Evolutionary conservation across 257 asterid genomes (phyloP), one percentile per base, ranked within the genome.

Genomic region (Solanum microdontum): DNA sequence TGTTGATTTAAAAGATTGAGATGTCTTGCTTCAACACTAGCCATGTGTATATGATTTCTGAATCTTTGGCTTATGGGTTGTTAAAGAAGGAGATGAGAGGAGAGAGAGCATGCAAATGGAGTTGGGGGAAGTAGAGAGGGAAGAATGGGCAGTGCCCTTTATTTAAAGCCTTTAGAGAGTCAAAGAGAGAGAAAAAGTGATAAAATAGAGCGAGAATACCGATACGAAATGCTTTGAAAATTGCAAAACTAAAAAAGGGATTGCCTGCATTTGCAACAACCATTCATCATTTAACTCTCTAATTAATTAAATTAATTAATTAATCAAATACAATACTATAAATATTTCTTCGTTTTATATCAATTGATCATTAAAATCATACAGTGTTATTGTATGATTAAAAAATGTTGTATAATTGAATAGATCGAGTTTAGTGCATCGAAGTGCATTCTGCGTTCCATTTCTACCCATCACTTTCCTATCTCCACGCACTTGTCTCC

Each of bases 1-100:
- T 45, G 84, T 45, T 45, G 83, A 9, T 92, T 88, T 7, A 92
- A 88, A 55, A 86, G 92, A 88, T 91, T 90, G 85, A 86, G 91
- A 90, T 92, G 93, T 87, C 90, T 92, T 36, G 98, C 96, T 89
- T 95, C 98, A 88, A 94, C 94, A 55, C 66, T 55, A 2, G 95
- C 94, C 98, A 95, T 39, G 13, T 75, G 14, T 28, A 3, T 69
- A 69, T 39, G 36, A 39, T 39, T 12, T 77, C 33, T 76, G 23
- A 43, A 75, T 86, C 84, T 74, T 45, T 21, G 11, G 72, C 9
- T 26, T 40, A 13, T 28, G 23, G 55, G 55, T 45, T 45, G 55
- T 12, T 45, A 12, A 45, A 45, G 58, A 45, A 45, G 60, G 60
- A 48, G 60, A 48, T 5, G 60, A 48, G 58, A 48, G 91, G 23